Base-by-base conservation (phyloP, 1,284 basidiomycete genomes). In the Rhodotorula sp. region DNA sequence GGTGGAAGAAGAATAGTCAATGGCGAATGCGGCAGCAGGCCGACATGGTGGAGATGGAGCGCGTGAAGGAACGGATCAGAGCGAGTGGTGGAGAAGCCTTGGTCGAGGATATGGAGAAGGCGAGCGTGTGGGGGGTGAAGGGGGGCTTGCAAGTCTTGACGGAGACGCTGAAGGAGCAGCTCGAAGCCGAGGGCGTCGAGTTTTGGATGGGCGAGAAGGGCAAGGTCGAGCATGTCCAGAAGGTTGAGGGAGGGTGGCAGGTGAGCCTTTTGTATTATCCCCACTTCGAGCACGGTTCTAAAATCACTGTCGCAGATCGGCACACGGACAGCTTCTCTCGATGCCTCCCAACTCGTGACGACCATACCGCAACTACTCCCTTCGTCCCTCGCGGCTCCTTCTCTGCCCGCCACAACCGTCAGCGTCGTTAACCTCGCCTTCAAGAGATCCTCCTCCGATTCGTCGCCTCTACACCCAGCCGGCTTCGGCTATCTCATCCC, bases 401-500 rank as follows among this genome's bases (percentile, higher is more conserved):
- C 52, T 78, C 81, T 71, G 61, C 80, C 80, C 2, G 73, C 75
- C 16, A 81, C 82, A 4, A 82, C 91, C 0, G 83, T 95, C 48
- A 88, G 90, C 0, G 87, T 94, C 2, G 84, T 87, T 50, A 82
- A 81, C 48, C 83, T 94, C n/a, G 80, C 87, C 56, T 80, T 80
- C 55, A 79, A 89, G 34, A 16, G 47, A 1, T 59, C 59, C 10
- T 7, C 46, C 7, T 15, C 70, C 62, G 78, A 78, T 72, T 71
- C 67, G 46, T 59, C 77, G 59, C 79, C 79, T 69, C 69, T 78
- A 65, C 79, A 81, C 66, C 81, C 83, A 18, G 65, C 85, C 20
- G 95, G 94, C 0, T 98, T 98, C 80, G 95, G 95, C 2, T 98
- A 95, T 81, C 88, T 99, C 73, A 86, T 96, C 63, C 93, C 94